Base-by-base conservation (phyloP, 768 basidiomycete species). In the Symmetrospora coprosmae region DNA sequence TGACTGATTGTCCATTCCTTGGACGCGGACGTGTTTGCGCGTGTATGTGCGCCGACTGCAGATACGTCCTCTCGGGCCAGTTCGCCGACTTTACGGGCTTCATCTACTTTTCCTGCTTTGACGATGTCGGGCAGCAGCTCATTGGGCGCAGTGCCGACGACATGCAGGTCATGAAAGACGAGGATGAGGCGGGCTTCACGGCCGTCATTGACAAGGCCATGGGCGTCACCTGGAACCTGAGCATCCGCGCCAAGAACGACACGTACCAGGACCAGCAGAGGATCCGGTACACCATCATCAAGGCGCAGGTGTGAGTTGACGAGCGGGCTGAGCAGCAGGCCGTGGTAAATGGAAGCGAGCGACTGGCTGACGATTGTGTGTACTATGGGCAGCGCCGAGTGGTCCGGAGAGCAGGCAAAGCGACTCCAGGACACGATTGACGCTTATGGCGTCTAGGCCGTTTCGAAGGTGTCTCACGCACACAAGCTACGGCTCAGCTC, bases 101-200 rank as follows among this genome's bases (percentile, higher is more conserved):
- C 72, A 79, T 82, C 17, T 97, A 92, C 92, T 75, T 96, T 43
- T 86, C 87, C 64, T 88, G 86, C 2, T 99, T 99, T 77, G 92
- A 99, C 70, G 92, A 97, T 5, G 81, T 84, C 33, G 94, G 89
- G 4, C 72, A 81, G 51, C 74, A 76, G 3, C 73, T 99, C 16
- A 82, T 96, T 64, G 84, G 81, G 27, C 83, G 81, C 74, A 74
- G 79, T 31, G 92, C 87, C 11, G 80, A 89, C 66, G 83, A 90
- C 14, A 71, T 97, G 40, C 72, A 82, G 56, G 77, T 76, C n/a
- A 76, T 89, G 63, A 85, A 79, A 76, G 87, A 82, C 4, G 76
- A 75, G 2, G 76, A 85, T 65, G 82, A 84, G 0, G 66, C 70
- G 13, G 76, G 78, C 55, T 87, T 78, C 71, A 79, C 78, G 46